phyloP scores from a whole-genome alignment of 129 eudicot genomes.

The Centella asiatica region DNA sequence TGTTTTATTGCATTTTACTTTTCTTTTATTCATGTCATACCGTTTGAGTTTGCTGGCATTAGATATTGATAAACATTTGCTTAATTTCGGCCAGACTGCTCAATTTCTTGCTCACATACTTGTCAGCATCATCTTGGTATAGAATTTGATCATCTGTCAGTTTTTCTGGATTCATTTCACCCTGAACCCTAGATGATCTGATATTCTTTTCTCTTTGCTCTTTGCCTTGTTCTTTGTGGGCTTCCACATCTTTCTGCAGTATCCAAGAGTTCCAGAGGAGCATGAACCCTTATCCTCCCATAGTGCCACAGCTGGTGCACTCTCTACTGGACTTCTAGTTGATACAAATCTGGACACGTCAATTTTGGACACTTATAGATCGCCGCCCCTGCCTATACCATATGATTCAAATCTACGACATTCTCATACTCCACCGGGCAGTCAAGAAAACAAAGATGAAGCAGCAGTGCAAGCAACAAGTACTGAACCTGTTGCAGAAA shows the following conservation, averaged over 20 bases:
- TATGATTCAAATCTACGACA: constrained; percentile 46
- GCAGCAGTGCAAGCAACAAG: constrained; percentile 22
- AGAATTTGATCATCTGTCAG: constrained; percentile 1
- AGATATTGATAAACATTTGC: background rate
- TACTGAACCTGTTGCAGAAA: constrained; percentile 28
- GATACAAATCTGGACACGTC: constrained; percentile 87
- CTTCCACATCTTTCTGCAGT: constrained; percentile 27
- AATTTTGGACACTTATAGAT: constrained; percentile 63
- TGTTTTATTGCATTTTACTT: no score
- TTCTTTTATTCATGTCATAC: no score
- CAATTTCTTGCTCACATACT: background rate
- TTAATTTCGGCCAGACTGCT: background rate
- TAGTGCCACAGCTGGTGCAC: constrained; percentile 33
- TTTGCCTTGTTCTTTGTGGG: background rate
- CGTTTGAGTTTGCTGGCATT: no score
- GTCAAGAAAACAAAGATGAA: constrained; percentile 30
- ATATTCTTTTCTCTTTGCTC: background rate
- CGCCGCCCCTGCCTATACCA: constrained; percentile 81
- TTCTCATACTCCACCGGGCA: constrained; percentile 32
- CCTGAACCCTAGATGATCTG: background rate
- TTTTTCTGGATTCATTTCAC: background rate
- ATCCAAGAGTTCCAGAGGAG: constrained; percentile 64
- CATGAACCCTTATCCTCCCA: constrained; percentile 56
- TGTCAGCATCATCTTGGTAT: background rate
- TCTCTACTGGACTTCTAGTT: constrained; percentile 66